phyloP scores from a whole-genome alignment of 1,284 basidiomycete genomes.

The Sutorius eximius region DNA sequence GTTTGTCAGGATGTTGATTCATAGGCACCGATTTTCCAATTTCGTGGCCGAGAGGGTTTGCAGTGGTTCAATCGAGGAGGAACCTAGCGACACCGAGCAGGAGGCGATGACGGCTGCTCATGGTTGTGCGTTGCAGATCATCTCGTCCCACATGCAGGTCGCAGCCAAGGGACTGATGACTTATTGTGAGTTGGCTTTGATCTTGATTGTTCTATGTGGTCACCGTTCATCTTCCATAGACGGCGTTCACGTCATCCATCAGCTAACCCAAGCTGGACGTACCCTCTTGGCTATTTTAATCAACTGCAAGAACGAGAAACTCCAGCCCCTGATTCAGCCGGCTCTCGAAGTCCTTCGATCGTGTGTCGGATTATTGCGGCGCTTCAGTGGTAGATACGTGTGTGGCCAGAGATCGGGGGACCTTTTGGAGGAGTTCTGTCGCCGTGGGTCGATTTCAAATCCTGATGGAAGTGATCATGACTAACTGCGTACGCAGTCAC shows the following conservation, averaged over 20 bases:
- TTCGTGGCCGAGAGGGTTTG: slow-evolving; percentile 63
- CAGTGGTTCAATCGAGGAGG: slow-evolving; percentile 46
- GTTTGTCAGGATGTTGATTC: slow-evolving; percentile 78
- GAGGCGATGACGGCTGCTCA: slow-evolving; percentile 72
- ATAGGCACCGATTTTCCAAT: slow-evolving; percentile 73
- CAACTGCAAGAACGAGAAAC: slow-evolving; percentile 68
- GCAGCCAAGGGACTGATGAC: slow-evolving; percentile 89
- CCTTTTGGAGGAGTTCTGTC: slow-evolving; percentile 90
- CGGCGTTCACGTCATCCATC: slow-evolving; percentile 91
- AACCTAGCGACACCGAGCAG: slow-evolving; percentile 61
- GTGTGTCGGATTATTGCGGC: slow-evolving; percentile 76
- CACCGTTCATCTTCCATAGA: slow-evolving; percentile 45
- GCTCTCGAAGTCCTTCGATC: slow-evolving; percentile 82
- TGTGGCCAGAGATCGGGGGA: slow-evolving; percentile 87
- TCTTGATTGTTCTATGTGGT: slow-evolving; percentile 5
- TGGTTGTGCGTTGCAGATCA: slow-evolving; percentile 73
- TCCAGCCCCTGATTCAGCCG: slow-evolving; percentile 74
- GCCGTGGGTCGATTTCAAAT: slow-evolving; percentile 57
- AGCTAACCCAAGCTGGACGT: slow-evolving; percentile 88
- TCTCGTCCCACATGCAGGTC: slow-evolving; percentile 79
- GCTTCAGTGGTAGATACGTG: slow-evolving; percentile 80
- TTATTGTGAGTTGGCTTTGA: slow-evolving; percentile 65
- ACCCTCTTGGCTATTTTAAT: slow-evolving; percentile 83
- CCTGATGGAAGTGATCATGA: neutral
- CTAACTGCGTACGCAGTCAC: slow-evolving; percentile 58